Conservation (phyloP, 2,329 filamentous ascomycete species). For the Trichophyton rubrum region DNA sequence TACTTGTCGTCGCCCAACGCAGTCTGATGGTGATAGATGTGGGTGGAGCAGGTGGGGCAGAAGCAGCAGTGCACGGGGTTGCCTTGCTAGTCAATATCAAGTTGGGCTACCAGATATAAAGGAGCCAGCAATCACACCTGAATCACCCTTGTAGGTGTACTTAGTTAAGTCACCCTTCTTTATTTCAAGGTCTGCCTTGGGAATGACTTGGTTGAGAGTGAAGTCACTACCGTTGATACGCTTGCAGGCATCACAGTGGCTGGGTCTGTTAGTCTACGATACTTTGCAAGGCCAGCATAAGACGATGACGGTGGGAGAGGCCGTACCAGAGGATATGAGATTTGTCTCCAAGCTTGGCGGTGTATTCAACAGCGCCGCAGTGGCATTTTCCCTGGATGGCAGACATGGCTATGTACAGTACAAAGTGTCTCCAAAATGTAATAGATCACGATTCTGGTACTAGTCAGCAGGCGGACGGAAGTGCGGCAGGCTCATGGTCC, state of each 20-base stretch:
- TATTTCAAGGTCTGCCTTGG: conserved; percentile 38
- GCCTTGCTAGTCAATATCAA: conserved; percentile 22
- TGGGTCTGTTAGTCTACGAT: conserved; percentile 14
- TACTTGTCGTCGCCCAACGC: conserved; percentile 37
- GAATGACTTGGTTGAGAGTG: conserved; percentile 45
- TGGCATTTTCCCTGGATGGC: conserved; percentile 42
- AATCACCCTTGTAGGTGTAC: conserved; percentile 47
- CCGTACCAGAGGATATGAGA: conserved; percentile 28
- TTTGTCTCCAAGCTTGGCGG: conserved; percentile 37
- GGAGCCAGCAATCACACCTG: conserved; percentile 26
- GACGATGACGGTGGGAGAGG: not conserved
- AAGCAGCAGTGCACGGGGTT: conserved; percentile 46
- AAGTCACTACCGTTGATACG: conserved; percentile 38
- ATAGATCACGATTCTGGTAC: too few relatives aligned
- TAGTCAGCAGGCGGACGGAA: not conserved
- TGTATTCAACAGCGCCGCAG: conserved; percentile 43
- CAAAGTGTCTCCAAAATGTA: too few relatives aligned
- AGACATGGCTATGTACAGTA: conserved; percentile 24
- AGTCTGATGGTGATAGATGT: conserved; percentile 45
- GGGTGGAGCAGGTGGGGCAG: conserved; percentile 44
- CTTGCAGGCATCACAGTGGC: conserved; percentile 49
- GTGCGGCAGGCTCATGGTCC: not conserved
- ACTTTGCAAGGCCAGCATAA: too few relatives aligned
- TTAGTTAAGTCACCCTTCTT: conserved; percentile 39
- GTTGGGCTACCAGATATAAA: not conserved